Conservation (phyloP, 495 filamentous ascomycete genomes). For the Penicillium simplicissimum region DNA sequence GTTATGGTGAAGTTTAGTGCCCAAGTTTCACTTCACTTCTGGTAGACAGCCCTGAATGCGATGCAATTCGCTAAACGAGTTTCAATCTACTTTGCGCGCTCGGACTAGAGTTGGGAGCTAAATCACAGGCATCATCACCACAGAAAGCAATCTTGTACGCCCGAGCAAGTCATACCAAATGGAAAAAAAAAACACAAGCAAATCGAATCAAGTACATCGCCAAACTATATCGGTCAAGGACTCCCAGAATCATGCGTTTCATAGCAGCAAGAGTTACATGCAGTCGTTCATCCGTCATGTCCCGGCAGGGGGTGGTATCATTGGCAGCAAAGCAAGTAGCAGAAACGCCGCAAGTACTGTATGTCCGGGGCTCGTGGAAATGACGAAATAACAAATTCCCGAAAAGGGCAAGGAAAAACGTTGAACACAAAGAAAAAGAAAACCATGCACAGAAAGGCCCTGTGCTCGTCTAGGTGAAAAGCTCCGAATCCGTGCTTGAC, state of each 20-base stretch:
- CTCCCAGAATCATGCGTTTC: conserved; percentile 13
- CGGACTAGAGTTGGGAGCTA: not conserved
- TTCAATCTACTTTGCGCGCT: conserved; percentile 1
- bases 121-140: not conserved
- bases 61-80: not conserved
- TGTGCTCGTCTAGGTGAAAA: not conserved
- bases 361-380: conserved; percentile 13
- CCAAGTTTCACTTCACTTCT: not conserved
- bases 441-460: not conserved
- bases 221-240: conserved; percentile 1
- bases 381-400: not conserved
- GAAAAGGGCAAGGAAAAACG: not conserved
- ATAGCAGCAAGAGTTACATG: conserved; percentile 14
- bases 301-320: conserved; percentile 13
- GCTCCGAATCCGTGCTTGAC: not conserved
- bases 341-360: not conserved
- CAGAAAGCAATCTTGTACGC: not conserved
- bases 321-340: conserved; percentile 11
- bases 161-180: not conserved
- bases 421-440: not conserved
- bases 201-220: not conserved
- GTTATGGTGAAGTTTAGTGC: conserved; percentile 4
- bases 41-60: not conserved
- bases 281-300: conserved; percentile 5
- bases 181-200: no score